Conservation (phyloP, 2,329 filamentous ascomycete species). For the Penicillium italicum region DNA sequence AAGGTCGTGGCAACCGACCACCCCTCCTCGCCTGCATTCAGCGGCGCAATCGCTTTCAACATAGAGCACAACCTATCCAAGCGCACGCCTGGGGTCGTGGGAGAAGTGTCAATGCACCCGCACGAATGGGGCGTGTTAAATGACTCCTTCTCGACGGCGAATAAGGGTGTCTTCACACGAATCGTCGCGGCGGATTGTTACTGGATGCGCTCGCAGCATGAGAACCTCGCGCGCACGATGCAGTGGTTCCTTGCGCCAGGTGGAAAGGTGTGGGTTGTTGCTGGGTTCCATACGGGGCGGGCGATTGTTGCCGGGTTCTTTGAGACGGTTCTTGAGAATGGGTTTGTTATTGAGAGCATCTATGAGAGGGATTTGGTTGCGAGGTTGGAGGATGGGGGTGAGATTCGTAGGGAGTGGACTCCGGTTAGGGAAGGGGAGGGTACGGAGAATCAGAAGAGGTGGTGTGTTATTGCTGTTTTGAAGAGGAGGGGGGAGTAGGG, state of each 20-base stretch:
- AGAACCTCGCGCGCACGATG: slow-evolving; percentile 54
- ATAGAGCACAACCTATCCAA: slow-evolving; percentile 45
- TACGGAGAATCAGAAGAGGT: slow-evolving; percentile 52
- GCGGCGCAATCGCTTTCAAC: slow-evolving; percentile 46
- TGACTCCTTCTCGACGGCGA: slow-evolving; percentile 36
- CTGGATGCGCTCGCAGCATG: slow-evolving; percentile 58
- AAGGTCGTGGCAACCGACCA: slow-evolving; percentile 52
- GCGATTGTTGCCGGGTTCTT: slow-evolving; percentile 56
- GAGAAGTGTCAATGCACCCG: slow-evolving; percentile 42
- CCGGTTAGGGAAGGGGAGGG: slow-evolving; percentile 47
- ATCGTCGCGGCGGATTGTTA: slow-evolving; percentile 60
- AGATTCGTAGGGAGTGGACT: slow-evolving; percentile 45
- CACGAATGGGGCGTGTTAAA: slow-evolving; percentile 54
- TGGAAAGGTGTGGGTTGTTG: slow-evolving; percentile 49
- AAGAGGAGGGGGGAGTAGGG: slow-evolving; percentile 20
- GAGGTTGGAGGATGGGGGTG: slow-evolving; percentile 33
- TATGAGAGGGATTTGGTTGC: slow-evolving; percentile 54
- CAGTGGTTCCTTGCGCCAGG: slow-evolving; percentile 50
- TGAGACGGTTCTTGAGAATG: slow-evolving; percentile 43
- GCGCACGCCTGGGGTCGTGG: neutral
- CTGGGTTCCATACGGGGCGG: slow-evolving; percentile 59
- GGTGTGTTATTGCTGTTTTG: slow-evolving; percentile 54
- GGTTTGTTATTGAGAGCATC: slow-evolving; percentile 51
- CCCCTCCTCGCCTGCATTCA: slow-evolving; percentile 41
- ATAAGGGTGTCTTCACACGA: slow-evolving; percentile 47